Evolutionary conservation across 768 basidiomycete species (phyloP), one percentile per base, ranked within the genome.

Genomic region (Pholiota microspora): DNA sequence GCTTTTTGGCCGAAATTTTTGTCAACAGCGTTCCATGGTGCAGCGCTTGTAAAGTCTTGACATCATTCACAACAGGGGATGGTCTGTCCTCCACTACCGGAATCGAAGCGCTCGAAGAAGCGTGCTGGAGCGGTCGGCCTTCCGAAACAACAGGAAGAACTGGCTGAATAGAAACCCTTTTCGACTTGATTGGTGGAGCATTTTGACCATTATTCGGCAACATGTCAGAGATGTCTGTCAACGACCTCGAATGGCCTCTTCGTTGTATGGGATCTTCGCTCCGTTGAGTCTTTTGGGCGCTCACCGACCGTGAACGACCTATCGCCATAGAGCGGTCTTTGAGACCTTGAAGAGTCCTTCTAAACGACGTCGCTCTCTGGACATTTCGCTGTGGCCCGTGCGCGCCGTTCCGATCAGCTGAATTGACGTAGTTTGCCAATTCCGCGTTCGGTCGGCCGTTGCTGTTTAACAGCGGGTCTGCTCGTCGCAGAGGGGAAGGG

Each of bases 1-100:
- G 81, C 60, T 85, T 88, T 71, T 85, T 89, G 24, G 80, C 78
- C 1, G 91, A 87, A 13, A 95, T 85, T 64, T 96, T 97, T 59
- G 84, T 84, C 86, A 96, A 88, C 0, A 80, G 78, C 0, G 81
- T 82, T 40, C 91, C 91, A 6, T 77, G 69, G 64, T 83, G 80
- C 21, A 92, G 71, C 10, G 79, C 61, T 44, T 69, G 67, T 0
- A 89, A 87, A 2, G 91, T 82, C 31, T 49, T 57, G 12, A 62
- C 50, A 24, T 60, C 57, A 24, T 55, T 36, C 15, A 55, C 34
- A 21, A 47, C 46, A 25, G 58, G 53, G 9, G 61, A 47, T 2
- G 57, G 51, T n/a, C 18, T 52, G 31, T 27, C n/a, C n/a, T 49
- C 50, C 23, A 13, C 27, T 5, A 24, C 21, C 23, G 16, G 21